Percentiles rank a stretch among this genome's conserved stretches.
Conservation (phyloP, 164 flowering plant species). For the Umbilicus rupestris region DNA sequence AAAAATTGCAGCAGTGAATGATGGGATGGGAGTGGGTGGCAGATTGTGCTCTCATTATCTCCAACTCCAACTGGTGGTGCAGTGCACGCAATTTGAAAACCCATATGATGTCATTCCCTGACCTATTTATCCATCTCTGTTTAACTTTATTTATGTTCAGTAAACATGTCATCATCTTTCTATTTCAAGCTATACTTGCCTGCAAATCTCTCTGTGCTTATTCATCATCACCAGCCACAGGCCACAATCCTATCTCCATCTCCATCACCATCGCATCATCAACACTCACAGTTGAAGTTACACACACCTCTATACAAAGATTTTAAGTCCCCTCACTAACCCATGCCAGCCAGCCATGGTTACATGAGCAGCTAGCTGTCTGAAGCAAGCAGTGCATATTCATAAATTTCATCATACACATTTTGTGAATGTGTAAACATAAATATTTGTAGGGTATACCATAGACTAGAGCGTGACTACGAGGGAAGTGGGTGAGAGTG, state of each 20-base stretch:
- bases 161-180: background rate
- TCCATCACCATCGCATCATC: too few species aligned
- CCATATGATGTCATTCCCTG: background rate
- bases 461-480: background rate
- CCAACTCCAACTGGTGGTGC: background rate
- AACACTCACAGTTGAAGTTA: too few species aligned
- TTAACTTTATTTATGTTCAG: background rate
- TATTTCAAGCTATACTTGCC: background rate
- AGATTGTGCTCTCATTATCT: background rate
- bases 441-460: background rate
- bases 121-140: background rate
- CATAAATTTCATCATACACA: background rate
- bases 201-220: background rate
- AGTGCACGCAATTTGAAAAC: conserved; percentile 6
- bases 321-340: too few species aligned
- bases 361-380: background rate
- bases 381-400: background rate
- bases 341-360: too few species aligned
- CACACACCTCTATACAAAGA: too few species aligned
- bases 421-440: background rate
- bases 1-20: background rate
- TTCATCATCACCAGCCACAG: too few species aligned
- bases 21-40: conserved; percentile 2
- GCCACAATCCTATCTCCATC: too few species aligned
- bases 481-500: background rate